These are phyloP conservation scores for Penicillium sp. DNA, from an alignment of 2,329 filamentous ascomycete genomes.

Conservation along the genomic window DNA sequence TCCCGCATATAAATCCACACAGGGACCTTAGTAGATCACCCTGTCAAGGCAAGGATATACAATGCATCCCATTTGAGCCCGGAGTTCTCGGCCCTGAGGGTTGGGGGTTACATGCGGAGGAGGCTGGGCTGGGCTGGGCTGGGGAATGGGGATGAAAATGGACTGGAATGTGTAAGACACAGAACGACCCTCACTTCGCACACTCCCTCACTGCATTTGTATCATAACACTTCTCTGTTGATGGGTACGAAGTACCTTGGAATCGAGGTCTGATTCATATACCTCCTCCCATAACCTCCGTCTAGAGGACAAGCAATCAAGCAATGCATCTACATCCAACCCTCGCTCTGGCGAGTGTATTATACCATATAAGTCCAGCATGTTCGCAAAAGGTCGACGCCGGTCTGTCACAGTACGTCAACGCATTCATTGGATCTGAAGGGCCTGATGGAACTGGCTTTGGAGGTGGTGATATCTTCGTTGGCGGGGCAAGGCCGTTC, in stretches of 20 bases:
- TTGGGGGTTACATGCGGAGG: neutral
- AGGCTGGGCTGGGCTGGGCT: neutral
- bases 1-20: neutral
- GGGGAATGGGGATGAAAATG: neutral
- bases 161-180: constrained; percentile 1
- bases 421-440: constrained; percentile 54
- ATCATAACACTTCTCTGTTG: too few species aligned
- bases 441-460: constrained; percentile 47
- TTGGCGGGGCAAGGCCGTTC: constrained; percentile 50
- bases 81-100: neutral
- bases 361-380: neutral
- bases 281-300: neutral
- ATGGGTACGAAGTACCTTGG: neutral
- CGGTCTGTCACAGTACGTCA: constrained; percentile 44
- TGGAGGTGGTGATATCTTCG: constrained; percentile 50
- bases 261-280: neutral
- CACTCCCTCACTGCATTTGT: too few species aligned
- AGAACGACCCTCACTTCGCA: neutral
- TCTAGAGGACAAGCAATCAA: neutral
- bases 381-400: neutral
- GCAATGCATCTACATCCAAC: neutral
- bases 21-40: neutral
- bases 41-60: neutral
- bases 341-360: neutral
- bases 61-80: neutral